phyloP scores from a whole-genome alignment of 208 protist genomes.

The Wallacemonas sp. region DNA sequence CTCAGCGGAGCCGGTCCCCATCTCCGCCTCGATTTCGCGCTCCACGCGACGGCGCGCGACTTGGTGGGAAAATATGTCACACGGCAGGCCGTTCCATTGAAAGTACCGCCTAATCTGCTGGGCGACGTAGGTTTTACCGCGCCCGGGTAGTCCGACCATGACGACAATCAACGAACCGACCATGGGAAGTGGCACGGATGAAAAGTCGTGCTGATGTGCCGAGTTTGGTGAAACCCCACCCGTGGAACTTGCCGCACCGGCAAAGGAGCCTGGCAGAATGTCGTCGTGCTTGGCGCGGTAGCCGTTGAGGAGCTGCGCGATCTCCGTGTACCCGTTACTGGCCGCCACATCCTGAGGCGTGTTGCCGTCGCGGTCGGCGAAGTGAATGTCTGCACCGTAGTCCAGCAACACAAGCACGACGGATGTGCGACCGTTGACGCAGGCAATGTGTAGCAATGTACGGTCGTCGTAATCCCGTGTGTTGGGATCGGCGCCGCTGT shows the following conservation, averaged over 20 bases:
- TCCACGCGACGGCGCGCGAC: conserved; percentile 39
- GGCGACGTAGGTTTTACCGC: conserved; percentile 90
- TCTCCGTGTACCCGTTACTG: conserved; percentile 45
- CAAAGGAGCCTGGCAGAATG: conserved; percentile 21
- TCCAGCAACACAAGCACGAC: conserved; percentile 68
- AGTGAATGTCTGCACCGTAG: conserved; percentile 52
- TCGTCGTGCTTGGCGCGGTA: conserved; percentile 14
- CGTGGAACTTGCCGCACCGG: conserved; percentile 11
- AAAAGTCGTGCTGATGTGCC: conserved; percentile 57
- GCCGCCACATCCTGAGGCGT: conserved; percentile 62
- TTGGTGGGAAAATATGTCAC: conserved; percentile 74
- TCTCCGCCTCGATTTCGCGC: conserved; percentile 4
- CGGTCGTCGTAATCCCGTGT: conserved; percentile 77
- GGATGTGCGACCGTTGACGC: conserved; percentile 42
- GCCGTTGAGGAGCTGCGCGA: conserved; percentile 48
- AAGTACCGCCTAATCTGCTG: conserved; percentile 90
- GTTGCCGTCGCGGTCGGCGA: conserved; percentile 61
- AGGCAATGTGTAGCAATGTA: conserved; percentile 82
- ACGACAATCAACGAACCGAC: conserved; percentile 85
- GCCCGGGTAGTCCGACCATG: conserved; percentile 88
- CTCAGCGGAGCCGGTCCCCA: background rate
- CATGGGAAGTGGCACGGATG: conserved; percentile 79
- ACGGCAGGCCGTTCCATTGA: conserved; percentile 86
- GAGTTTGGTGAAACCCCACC: conserved; percentile 31
- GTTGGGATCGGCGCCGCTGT: conserved; percentile 74